Evolutionary conservation across 2,329 filamentous ascomycete genomes (phyloP).

Genomic region (Tolypocladium cylindrosporum): DNA sequence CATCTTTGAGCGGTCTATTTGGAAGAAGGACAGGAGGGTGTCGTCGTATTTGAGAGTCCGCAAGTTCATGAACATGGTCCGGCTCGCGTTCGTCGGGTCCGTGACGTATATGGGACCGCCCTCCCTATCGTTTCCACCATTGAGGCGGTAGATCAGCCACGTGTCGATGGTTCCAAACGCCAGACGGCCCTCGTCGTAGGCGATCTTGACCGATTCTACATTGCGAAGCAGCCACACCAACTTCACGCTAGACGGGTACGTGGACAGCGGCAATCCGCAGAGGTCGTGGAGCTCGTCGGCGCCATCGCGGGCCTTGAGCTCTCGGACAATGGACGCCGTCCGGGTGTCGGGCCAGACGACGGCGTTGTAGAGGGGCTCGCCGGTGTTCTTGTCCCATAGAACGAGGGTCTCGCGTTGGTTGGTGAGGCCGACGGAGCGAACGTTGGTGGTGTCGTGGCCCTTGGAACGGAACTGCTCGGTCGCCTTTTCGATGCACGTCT

Average conservation of each 20-base stretch:
- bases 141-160: constrained; percentile 79
- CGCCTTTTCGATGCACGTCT: constrained; percentile 70
- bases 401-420: constrained; percentile 86
- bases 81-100: constrained; percentile 77
- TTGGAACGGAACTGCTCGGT: constrained; percentile 59
- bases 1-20: constrained; percentile 57
- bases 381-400: constrained; percentile 73
- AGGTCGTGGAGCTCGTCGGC: constrained; percentile 60
- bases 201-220: constrained; percentile 54
- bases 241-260: constrained; percentile 82
- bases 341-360: constrained; percentile 88
- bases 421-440: constrained; percentile 75
- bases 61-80: constrained; percentile 93
- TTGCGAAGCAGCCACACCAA: constrained; percentile 74
- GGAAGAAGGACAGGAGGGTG: constrained; percentile 67
- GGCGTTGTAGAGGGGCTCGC: constrained; percentile 72
- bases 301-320: constrained; percentile 58
- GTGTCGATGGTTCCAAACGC: constrained; percentile 83
- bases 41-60: constrained; percentile 72
- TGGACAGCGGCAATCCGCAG: constrained; percentile 76
- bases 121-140: constrained; percentile 55
- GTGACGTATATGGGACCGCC: constrained; percentile 61
- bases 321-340: constrained; percentile 60
- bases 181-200: constrained; percentile 66
- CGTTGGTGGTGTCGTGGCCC: constrained; percentile 57